Conservation (phyloP, 106 monocot species). For the Xerophyta viscosa region DNA sequence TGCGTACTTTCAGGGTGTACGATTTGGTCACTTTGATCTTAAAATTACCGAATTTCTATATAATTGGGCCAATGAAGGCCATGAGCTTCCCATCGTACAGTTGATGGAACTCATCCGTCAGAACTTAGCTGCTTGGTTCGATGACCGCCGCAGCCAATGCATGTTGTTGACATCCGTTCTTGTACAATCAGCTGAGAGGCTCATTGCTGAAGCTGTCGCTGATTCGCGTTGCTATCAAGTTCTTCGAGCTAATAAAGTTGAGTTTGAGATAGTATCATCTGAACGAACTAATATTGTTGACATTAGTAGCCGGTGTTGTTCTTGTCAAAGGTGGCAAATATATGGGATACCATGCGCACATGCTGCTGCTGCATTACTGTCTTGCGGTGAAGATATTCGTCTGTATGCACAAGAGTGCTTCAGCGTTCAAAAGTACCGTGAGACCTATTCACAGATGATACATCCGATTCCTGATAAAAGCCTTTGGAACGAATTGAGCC, state of each 20-base stretch:
- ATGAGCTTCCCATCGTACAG: constrained; percentile 94
- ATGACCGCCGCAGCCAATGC: constrained; percentile 43
- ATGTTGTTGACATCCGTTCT: constrained; percentile 62
- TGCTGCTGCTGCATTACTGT: constrained; percentile 86
- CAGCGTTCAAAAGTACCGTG: constrained; percentile 60
- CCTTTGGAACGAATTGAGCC: constrained; percentile 47
- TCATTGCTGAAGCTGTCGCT: constrained; percentile 66
- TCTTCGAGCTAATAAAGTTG: constrained; percentile 94
- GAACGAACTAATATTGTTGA: constrained; percentile 97
- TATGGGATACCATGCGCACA: constrained; percentile 97
- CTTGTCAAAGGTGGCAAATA: constrained; percentile 92
- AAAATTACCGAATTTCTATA: constrained; percentile 75
- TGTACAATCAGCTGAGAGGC: constrained; percentile 85
- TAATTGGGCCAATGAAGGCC: constrained; percentile 86
- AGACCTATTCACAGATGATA: constrained; percentile 73
- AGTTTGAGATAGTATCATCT: constrained; percentile 95
- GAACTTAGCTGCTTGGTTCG: constrained; percentile 64
- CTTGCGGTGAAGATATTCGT: constrained; percentile 82
- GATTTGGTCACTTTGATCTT: constrained; percentile 77
- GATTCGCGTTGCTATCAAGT: constrained; percentile 94
- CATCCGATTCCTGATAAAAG: constrained; percentile 59
- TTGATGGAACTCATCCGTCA: constrained; percentile 83
- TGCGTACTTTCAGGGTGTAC: constrained; percentile 81
- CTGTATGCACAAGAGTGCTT: constrained; percentile 83
- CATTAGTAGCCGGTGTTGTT: constrained; percentile 68